Percentiles rank a stretch among this genome's conserved stretches.
Conservation (phyloP, 1,139 yeast species). For the Zygosaccharomyces sapae region DNA sequence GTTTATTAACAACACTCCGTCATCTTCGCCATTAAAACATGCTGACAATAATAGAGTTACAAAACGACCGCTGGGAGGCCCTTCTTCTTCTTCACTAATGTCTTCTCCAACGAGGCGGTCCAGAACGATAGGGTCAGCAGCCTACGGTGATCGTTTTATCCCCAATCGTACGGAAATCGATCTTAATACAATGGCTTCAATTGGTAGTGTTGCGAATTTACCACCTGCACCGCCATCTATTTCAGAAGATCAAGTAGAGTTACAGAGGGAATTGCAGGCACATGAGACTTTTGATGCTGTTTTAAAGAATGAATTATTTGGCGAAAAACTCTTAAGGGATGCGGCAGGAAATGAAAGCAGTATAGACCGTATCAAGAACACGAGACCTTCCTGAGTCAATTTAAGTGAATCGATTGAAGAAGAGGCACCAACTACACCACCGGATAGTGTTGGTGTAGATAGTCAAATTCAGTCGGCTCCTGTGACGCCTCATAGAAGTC, state of each 20-base stretch:
- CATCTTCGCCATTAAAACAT: constrained; percentile 30
- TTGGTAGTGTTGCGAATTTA: constrained; percentile 46
- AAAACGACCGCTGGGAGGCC: constrained; percentile 25
- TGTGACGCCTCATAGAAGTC: constrained; percentile 37
- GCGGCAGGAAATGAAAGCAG: constrained; percentile 27
- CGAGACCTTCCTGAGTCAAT: constrained; percentile 15
- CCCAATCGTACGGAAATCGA: constrained; percentile 85
- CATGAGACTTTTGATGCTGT: constrained; percentile 82
- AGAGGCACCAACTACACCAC: constrained; percentile 26
- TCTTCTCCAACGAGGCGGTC: constrained; percentile 34
- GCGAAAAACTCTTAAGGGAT: constrained; percentile 55
- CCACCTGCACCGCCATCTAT: constrained; percentile 23
- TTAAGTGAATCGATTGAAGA: constrained; percentile 8
- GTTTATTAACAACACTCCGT: constrained; percentile 34
- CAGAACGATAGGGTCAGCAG: constrained; percentile 24
- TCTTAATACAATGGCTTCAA: constrained; percentile 78
- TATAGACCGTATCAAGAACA: constrained; percentile 31
- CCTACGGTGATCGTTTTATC: constrained; percentile 76
- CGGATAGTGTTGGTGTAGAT: constrained; percentile 21
- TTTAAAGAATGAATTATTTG: constrained; percentile 84
- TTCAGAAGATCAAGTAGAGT: constrained; percentile 60
- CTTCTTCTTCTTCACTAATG: constrained; percentile 25
- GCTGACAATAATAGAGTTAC: constrained; percentile 19
- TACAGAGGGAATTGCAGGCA: constrained; percentile 73
- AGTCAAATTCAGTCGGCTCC: constrained; percentile 36